phyloP scores from a whole-genome alignment of 2,329 filamentous ascomycete species.

The Colletotrichum truncatum region DNA sequence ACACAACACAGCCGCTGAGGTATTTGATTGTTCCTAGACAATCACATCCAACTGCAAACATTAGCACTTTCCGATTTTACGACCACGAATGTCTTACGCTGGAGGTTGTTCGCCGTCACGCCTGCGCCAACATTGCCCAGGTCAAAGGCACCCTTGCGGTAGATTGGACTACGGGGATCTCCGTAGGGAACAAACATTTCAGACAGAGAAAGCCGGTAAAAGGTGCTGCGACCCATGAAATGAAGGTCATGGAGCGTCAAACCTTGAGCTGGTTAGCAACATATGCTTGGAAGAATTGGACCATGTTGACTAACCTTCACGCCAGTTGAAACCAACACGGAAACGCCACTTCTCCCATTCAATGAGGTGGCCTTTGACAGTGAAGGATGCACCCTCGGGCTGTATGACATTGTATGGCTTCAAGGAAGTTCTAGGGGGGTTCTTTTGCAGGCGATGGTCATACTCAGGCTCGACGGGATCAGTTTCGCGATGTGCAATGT shows the following conservation, averaged over 20 bases:
- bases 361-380: conserved; percentile 34
- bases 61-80: accelerated
- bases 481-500: background rate
- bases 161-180: conserved; percentile 70
- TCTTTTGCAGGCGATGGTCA: conserved; percentile 39
- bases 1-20: conserved; percentile 63
- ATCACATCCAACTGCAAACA: conserved; percentile 28
- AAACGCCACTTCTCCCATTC: conserved; percentile 55
- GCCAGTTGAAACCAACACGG: conserved; percentile 65
- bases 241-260: conserved; percentile 63
- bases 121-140: conserved; percentile 74
- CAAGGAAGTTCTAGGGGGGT: conserved; percentile 34
- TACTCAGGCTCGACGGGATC: conserved; percentile 35
- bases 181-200: conserved; percentile 74
- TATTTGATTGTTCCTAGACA: conserved; percentile 62
- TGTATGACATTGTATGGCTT: conserved; percentile 49
- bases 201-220: conserved; percentile 67
- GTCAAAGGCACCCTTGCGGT: conserved; percentile 74
- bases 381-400: conserved; percentile 45
- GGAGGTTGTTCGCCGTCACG: conserved; percentile 70
- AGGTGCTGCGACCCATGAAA: conserved; percentile 68
- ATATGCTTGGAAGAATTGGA: no score
- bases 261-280: background rate
- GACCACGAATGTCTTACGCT: background rate
- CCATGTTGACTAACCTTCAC: conserved; percentile 49